Base-by-base conservation (phyloP, 2,329 filamentous ascomycete species). In the Monosporascus sp. region DNA sequence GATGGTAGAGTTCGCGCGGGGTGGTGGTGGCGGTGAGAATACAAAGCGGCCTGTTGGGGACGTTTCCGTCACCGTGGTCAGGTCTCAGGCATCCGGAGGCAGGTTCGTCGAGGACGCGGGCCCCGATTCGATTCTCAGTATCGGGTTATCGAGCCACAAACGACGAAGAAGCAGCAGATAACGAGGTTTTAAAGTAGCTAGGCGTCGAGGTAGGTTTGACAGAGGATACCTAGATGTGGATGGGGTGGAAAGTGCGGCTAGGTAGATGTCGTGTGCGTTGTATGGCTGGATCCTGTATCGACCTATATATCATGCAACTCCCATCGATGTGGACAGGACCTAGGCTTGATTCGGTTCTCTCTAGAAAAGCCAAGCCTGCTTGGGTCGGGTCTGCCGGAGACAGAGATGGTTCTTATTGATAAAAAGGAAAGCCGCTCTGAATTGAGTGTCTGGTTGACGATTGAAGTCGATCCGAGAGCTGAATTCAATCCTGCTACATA, bases 21-120 rank as follows among this genome's bases (percentile, higher is more conserved):
- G 51, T 54, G 58, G 22, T 31, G 45, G 27, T 31, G 37, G 49
- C 37, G 50, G 41, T n/a, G 47, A 25, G 38, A 44, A 41, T 31
- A 20, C 37, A 24, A 50, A 43, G 47, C 22, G 50, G 44, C 44
- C 43, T 46, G 51, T 50, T 49, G 51, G 59, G 58, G 60, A 64
- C 59, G 63, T 58, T 54, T 56, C 63, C 63, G 62, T 66, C 63
- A 65, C 63, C 58, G 59, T 55, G n/a, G 54, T 46, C 15, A 46
- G 43, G 54, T 55, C 56, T 60, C 59, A 51, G 48, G 60, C 64
- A 67, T 67, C 59, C 63, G 63, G 63, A 55, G 49, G 43, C 44
- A 39, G 56, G 50, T 55, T 59, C 51, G 55, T 64, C 62, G 62
- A 64, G 60, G 64, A 60, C 50, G 41, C 51, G 47, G 27, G 59